Conservation (phyloP, 78 protist species). For the Dictyostelium capitatum region DNA sequence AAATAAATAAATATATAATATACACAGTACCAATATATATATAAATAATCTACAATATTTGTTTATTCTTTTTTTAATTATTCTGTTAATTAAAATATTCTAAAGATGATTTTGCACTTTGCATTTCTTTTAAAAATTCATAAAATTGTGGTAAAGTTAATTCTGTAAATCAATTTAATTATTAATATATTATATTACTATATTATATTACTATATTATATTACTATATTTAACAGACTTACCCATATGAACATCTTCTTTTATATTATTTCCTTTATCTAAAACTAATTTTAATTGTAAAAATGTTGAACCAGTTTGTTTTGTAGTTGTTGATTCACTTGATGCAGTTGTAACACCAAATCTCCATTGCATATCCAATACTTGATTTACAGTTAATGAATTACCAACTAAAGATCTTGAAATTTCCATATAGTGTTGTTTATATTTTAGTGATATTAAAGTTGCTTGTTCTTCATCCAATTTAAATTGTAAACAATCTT, state of each 20-base stretch:
- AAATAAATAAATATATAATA: no score
- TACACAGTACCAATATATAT: no score
- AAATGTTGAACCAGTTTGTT: conserved; percentile 46
- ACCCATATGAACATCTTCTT: conserved; percentile 82
- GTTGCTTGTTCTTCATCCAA: conserved; percentile 63
- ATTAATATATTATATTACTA: not conserved
- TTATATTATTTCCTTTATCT: conserved; percentile 76
- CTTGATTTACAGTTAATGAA: conserved; percentile 68
- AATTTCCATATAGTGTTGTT: conserved; percentile 54
- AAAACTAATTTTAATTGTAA: conserved; percentile 78
- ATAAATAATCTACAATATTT: no score
- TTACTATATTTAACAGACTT: not conserved
- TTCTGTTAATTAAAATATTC: conserved; percentile 65
- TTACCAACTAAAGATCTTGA: conserved; percentile 82
- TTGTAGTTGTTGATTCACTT: conserved; percentile 1
- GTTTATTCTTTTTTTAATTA: not conserved
- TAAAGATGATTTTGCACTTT: conserved; percentile 80
- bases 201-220: not conserved
- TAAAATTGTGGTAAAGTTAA: conserved; percentile 83
- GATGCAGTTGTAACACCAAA: conserved; percentile 81
- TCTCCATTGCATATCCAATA: conserved; percentile 86
- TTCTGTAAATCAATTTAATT: conserved; percentile 8
- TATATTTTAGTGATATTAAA: conserved; percentile 49
- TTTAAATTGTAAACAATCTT: conserved; percentile 54
- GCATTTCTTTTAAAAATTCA: conserved; percentile 82